Base-by-base conservation (phyloP, 129 eudicot genomes). In the Chrysanthemum seticuspe region DNA sequence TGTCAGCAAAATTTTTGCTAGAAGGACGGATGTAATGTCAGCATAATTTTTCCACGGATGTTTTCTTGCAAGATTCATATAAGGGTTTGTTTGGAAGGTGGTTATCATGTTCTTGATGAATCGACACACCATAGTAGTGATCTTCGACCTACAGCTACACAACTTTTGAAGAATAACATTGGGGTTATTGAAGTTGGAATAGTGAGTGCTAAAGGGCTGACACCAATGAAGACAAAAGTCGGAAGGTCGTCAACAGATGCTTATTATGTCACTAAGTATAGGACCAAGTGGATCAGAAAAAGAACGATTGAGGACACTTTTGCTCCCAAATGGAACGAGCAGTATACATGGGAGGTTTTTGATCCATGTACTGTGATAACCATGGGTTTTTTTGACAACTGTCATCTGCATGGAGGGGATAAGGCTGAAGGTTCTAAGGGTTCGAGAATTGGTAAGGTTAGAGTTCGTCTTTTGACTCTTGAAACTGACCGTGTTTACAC, bases 241-340 rank as follows among this genome's bases (percentile, higher is more conserved):
- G 91, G 87, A 1, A n/a, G 89, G 40, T 81, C 74, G 27, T 57
- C 81, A 47, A 83, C 95, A 0, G 87, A 87, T 78, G 97, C 97
- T 85, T 69, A 69, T 27, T 87, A 95, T 70, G 95, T 90, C 54
- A 91, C 97, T 7, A 90, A 90, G 52, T 90, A 90, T 51, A 91
- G 97, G 15, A 87, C 14, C 3, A 73, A 60, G 27, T 73, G 77
- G 77, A n/a, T 73, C 4, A 12, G 77, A 27, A 73, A 60, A 45
- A 73, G 77, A 25, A 73, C 60, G 13, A 60, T 73, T 0, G 55
- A 47, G 3, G 59, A 73, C 25, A 40, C 27, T 49, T 59, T 60
- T 16, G 45, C 56, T 7, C 77, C 77, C 18, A 59, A 61, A 48
- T 59, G 69, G 77, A 73, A 73, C 10, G 77, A 73, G 59, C 77